phyloP scores from a whole-genome alignment of 2,329 filamentous ascomycete species.

The Penicillium sp. region DNA sequence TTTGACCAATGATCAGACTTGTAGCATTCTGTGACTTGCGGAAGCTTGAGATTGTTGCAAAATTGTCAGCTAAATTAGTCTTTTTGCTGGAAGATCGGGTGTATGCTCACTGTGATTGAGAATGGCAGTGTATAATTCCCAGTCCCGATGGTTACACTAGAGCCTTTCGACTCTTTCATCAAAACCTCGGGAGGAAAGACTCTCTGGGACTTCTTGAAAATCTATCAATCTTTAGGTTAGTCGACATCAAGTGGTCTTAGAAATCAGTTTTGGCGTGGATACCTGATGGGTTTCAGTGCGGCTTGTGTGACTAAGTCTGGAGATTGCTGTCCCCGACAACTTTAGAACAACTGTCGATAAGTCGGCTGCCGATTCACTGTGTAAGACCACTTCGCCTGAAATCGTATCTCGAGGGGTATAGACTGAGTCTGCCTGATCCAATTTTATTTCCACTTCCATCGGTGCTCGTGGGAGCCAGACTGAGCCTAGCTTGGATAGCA shows the following conservation, averaged over 20 bases:
- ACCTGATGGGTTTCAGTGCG: slow-evolving; percentile 17
- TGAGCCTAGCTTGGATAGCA: not conserved
- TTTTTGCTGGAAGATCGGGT: too few species aligned
- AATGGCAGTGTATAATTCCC: not conserved
- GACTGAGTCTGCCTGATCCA: not conserved
- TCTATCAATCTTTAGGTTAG: not conserved
- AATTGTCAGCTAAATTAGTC: too few species aligned
- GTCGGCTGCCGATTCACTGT: slow-evolving; percentile 7
- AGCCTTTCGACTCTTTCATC: not conserved
- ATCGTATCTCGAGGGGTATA: slow-evolving; percentile 15
- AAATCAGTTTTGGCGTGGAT: not conserved
- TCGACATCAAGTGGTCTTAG: not conserved
- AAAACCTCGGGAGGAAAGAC: not conserved
- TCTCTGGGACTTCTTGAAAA: not conserved
- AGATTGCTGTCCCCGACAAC: slow-evolving; percentile 15
- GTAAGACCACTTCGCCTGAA: slow-evolving; percentile 18
- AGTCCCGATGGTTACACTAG: slow-evolving; percentile 6
- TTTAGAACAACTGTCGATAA: slow-evolving; percentile 16
- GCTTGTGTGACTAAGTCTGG: slow-evolving; percentile 11
- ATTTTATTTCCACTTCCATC: slow-evolving; percentile 2
- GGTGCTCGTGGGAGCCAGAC: not conserved
- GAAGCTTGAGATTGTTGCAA: not conserved
- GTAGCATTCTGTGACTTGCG: slow-evolving; percentile 1
- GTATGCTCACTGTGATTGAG: not conserved
- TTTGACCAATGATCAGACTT: not conserved